Conservation (phyloP, 208 protist genomes). For the Acanthamoeba culbertsoni region DNA sequence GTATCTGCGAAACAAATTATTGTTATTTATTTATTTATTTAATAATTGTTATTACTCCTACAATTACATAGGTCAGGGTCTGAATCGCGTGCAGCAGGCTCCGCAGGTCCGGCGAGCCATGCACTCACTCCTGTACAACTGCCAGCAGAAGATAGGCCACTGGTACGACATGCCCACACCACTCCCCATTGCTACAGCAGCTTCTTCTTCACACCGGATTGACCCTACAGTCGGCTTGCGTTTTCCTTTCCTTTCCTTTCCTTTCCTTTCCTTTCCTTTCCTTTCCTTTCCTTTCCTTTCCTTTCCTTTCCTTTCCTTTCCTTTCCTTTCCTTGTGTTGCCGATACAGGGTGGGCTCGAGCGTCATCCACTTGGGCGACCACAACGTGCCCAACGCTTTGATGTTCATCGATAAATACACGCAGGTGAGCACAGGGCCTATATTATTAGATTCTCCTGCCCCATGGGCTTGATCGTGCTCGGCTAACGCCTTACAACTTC, state of each 20-base stretch:
- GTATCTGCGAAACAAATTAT: no score
- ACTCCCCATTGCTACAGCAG: neutral
- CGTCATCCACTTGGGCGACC: constrained; percentile 96
- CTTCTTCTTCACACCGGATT: no score
- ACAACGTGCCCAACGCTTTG: constrained; percentile 96
- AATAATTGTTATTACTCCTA: neutral
- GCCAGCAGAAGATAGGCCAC: constrained; percentile 84
- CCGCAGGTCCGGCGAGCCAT: constrained; percentile 89
- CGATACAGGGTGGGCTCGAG: constrained; percentile 90
- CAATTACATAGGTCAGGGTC: constrained; percentile 89
- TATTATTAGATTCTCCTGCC: neutral
- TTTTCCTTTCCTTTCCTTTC: neutral
- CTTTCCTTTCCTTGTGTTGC: neutral
- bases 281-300: neutral
- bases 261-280: neutral
- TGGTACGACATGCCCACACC: constrained; percentile 82
- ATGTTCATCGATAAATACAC: constrained; percentile 99
- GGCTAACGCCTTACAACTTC: no score
- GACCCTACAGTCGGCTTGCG: neutral
- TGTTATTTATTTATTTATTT: no score
- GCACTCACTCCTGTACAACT: constrained; percentile 84
- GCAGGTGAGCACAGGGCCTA: constrained; percentile 71
- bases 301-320: neutral
- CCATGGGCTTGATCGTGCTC: neutral
- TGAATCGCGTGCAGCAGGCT: constrained; percentile 92